Evolutionary conservation across 2,329 filamentous ascomycete species (phyloP), one percentile per base, ranked within the genome.

Genomic region (Alternaria arborescens): DNA sequence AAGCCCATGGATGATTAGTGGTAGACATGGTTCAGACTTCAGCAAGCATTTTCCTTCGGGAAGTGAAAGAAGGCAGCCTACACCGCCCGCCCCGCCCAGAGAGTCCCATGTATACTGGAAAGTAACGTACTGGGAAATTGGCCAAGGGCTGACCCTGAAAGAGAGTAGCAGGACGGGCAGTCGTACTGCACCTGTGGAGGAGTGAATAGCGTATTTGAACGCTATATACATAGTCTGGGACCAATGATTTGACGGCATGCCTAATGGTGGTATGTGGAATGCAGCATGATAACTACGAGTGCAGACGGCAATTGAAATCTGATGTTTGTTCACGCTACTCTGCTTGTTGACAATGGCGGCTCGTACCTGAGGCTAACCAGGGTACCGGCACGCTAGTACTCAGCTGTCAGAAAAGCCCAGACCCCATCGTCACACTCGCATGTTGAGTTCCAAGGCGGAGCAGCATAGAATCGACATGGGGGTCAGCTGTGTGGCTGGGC

Each of bases 1-100:
- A 89, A 87, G 78, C 88, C 90, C n/a, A 92, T 93, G 89, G 89
- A 92, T 79, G 89, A 92, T 78, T 91, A 75, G 70, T 74, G 62
- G 73, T 69, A 52, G 48, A 64, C 54, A 44, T 58, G 54, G 38
- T 40, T 28, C 36, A 58, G 47, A 46, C 57, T 65, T 40, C 47
- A 44, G 55, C 47, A 54, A 57, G 55, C 46, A 54, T 41, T 42
- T 52, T 48, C 32, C 28, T n/a, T 52, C 40, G 52, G 55, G 40
- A 53, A 50, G 22, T 22, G 14, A 55, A 42, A 18, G 34, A 47
- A 53, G 26, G 44, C 30, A 55, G 44, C 28, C 42, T 51, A 38
- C 28, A 40, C 36, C 41, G 53, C 18, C 54, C 41, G 24, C 22
- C 40, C 53, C 53, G 20, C 41, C 47, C 48, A 52, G 42, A 38